These are phyloP conservation scores for Fusarium pseudoanthophilum DNA, from an alignment of 2,329 filamentous ascomycete genomes.

Conservation along the genomic window DNA sequence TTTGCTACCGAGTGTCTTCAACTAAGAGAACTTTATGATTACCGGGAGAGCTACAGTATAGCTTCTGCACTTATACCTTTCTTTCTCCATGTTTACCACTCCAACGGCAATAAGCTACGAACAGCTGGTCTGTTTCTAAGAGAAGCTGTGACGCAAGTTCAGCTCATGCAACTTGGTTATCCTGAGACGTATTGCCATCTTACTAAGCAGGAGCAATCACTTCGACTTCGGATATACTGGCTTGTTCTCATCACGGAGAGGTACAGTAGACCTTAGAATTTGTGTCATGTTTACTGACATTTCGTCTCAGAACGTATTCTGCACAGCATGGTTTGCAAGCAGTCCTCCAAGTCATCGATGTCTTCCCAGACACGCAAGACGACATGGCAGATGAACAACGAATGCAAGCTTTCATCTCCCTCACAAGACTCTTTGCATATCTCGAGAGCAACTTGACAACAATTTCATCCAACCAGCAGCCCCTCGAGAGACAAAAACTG, in stretches of 20 bases:
- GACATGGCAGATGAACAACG: constrained; percentile 24
- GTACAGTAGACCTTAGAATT: background rate
- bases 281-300: background rate
- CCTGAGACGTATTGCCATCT: constrained; percentile 34
- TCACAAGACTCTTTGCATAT: constrained; percentile 41
- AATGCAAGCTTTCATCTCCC: constrained; percentile 36
- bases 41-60: constrained; percentile 35
- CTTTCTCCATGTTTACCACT: constrained; percentile 45
- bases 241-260: constrained; percentile 42
- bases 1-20: constrained; percentile 32
- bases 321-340: constrained; percentile 40
- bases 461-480: constrained; percentile 23
- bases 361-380: constrained; percentile 34
- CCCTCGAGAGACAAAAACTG: constrained; percentile 34
- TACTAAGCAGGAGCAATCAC: constrained; percentile 27
- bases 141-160: constrained; percentile 41
- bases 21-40: constrained; percentile 39
- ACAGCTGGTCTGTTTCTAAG: constrained; percentile 40
- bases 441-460: constrained; percentile 38
- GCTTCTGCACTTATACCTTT: constrained; percentile 41
- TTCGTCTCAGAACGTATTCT: constrained; percentile 26
- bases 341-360: constrained; percentile 39
- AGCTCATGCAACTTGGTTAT: constrained; percentile 36
- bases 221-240: constrained; percentile 41
- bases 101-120: constrained; percentile 44